Percentiles rank a stretch among this genome's conserved stretches.
phyloP scores from a whole-genome alignment of 345 rosid species.

The Ailanthus altissimus region DNA sequence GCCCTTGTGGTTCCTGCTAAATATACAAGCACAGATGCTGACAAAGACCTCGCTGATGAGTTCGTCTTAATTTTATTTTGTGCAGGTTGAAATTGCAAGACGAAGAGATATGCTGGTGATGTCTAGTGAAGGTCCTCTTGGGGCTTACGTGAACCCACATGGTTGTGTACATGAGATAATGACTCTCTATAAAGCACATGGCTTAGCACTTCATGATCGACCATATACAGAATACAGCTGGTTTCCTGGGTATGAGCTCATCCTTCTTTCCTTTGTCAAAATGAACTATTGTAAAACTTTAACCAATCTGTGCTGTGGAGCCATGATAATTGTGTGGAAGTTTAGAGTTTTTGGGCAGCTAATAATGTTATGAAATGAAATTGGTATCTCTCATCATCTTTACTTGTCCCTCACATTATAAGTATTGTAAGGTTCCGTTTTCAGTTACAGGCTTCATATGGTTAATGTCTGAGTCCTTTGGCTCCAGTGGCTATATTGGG shows the following conservation, averaged over 20 bases:
- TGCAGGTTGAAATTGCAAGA: slow-evolving; percentile 74
- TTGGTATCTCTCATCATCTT: too few species aligned
- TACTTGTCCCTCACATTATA: too few species aligned
- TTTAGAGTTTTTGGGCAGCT: too few species aligned
- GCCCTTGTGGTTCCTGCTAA: neutral
- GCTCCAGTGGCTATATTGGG: too few species aligned
- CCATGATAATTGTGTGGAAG: too few species aligned
- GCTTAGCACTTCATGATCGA: slow-evolving; percentile 50
- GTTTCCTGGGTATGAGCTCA: slow-evolving; percentile 90
- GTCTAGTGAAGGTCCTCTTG: slow-evolving; percentile 97
- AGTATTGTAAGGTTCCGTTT: too few species aligned
- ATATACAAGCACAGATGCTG: neutral
- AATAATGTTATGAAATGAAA: too few species aligned
- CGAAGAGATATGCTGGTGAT: slow-evolving; percentile 96
- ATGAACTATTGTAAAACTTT: neutral
- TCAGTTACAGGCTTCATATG: too few species aligned
- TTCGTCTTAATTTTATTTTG: slow-evolving; percentile 17
- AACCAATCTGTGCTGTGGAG: neutral
- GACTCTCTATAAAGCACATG: slow-evolving; percentile 71
- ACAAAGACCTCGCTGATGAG: neutral
- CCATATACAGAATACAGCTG: slow-evolving; percentile 72
- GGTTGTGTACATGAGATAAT: slow-evolving; percentile 83
- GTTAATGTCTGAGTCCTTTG: too few species aligned
- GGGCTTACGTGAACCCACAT: slow-evolving; percentile 81
- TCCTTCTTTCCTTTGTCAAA: neutral